phyloP scores from a whole-genome alignment of 768 basidiomycete genomes.

The Suillus placidus region DNA sequence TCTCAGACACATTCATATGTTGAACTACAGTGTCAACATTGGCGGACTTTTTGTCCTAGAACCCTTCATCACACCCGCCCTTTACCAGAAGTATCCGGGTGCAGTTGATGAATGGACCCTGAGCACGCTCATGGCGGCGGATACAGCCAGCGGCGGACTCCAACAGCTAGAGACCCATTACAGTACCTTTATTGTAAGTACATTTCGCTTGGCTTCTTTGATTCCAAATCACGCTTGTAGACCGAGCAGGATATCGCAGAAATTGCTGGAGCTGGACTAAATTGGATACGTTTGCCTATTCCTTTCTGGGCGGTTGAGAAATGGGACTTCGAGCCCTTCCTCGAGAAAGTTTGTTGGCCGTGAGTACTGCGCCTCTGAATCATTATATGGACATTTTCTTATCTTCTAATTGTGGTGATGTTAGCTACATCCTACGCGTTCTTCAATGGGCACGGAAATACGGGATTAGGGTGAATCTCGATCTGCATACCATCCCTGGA shows the following conservation, averaged over 20 bases:
- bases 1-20: background rate
- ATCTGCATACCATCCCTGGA: constrained; percentile 80
- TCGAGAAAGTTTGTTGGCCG: constrained; percentile 76
- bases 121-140: constrained; percentile 64
- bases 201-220: constrained; percentile 1
- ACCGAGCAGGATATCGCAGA: constrained; percentile 88
- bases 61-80: constrained; percentile 70
- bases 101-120: constrained; percentile 71
- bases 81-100: constrained; percentile 62
- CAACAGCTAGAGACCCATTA: constrained; percentile 76
- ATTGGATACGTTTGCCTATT: constrained; percentile 81
- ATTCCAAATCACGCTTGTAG: constrained; percentile 39
- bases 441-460: constrained; percentile 89
- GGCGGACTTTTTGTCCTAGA: constrained; percentile 79
- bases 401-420: background rate
- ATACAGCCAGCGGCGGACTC: constrained; percentile 64
- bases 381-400: constrained; percentile 4
- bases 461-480: constrained; percentile 80
- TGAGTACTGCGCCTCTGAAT: constrained; percentile 31
- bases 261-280: constrained; percentile 86
- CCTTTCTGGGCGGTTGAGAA: constrained; percentile 88
- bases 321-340: constrained; percentile 74
- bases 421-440: constrained; percentile 71
- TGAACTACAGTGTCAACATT: constrained; percentile 56
- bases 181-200: constrained; percentile 75